Conservation (phyloP, 805 yeast genomes). For the Peterozyma xylosa region DNA sequence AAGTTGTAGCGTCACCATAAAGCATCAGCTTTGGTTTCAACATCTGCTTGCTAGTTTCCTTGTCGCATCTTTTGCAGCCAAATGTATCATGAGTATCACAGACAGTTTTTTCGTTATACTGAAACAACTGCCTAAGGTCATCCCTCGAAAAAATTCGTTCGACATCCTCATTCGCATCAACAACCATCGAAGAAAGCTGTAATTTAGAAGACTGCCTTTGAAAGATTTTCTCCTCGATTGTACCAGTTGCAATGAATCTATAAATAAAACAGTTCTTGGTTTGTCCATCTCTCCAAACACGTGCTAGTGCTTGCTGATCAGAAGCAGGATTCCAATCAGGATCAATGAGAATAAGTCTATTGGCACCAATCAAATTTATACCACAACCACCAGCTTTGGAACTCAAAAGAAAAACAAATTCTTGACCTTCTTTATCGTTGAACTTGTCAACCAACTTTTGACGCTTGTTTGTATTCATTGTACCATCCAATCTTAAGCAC, state of each 20-base stretch:
- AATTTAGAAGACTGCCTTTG: constrained; percentile 94
- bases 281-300: constrained; percentile 99
- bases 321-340: constrained; percentile 98
- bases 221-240: constrained; percentile 93
- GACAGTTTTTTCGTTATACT: constrained; percentile 53
- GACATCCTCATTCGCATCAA: constrained; percentile 92
- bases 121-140: constrained; percentile 66
- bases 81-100: constrained; percentile 94
- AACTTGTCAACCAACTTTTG: constrained; percentile 88
- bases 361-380: constrained; percentile 93
- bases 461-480: constrained; percentile 85
- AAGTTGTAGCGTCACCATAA: constrained; percentile 95
- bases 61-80: constrained; percentile 73
- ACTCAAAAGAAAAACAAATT: constrained; percentile 81
- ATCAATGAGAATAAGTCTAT: constrained; percentile 78
- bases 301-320: constrained; percentile 94
- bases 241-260: constrained; percentile 88
- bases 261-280: constrained; percentile 94
- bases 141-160: constrained; percentile 87
- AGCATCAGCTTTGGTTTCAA: constrained; percentile 76
- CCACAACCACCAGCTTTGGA: constrained; percentile 99
- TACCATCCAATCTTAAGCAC: constrained; percentile 79
- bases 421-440: constrained; percentile 83
- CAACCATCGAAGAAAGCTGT: constrained; percentile 90
- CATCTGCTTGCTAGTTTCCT: constrained; percentile 46